Evolutionary conservation across 2,329 filamentous ascomycete species (phyloP).

Genomic region (Neofusicoccum parvum): DNA sequence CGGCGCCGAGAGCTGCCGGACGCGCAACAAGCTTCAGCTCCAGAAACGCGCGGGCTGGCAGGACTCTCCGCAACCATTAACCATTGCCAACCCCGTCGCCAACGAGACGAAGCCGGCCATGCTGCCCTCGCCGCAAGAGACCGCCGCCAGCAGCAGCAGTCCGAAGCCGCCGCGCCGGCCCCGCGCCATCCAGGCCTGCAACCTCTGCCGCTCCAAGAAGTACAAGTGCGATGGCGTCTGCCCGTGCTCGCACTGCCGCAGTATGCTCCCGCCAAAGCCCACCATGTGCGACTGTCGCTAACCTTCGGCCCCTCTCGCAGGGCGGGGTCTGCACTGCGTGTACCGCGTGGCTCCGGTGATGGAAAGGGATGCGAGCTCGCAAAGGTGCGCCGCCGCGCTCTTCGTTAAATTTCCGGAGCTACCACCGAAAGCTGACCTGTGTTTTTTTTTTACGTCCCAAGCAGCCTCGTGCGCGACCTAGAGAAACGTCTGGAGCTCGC

Average conservation of each 20-base stretch:
- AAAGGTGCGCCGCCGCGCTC: not conserved
- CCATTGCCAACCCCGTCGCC: not conserved
- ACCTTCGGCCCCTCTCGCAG: not conserved
- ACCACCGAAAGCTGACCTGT: not conserved
- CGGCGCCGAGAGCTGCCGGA: slow-evolving; percentile 3
- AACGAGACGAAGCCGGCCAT: not conserved
- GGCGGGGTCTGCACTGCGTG: slow-evolving; percentile 24
- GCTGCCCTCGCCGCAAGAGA: slow-evolving; percentile 19
- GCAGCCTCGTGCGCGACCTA: slow-evolving; percentile 40
- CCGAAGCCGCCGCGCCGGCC: slow-evolving; percentile 29
- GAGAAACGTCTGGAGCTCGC: slow-evolving; percentile 38
- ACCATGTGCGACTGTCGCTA: not conserved
- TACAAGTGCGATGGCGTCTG: slow-evolving; percentile 52
- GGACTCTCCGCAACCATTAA: not conserved
- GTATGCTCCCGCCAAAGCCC: slow-evolving; percentile 30
- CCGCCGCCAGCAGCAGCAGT: slow-evolving; percentile 19
- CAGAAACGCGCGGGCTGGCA: not conserved
- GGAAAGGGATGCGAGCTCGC: slow-evolving; percentile 7
- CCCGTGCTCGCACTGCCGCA: slow-evolving; percentile 49
- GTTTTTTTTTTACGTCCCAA: not conserved
- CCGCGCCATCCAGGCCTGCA: slow-evolving; percentile 51
- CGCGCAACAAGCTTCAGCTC: not conserved
- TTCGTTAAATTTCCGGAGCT: not conserved
- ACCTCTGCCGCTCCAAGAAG: slow-evolving; percentile 51
- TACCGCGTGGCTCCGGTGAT: slow-evolving; percentile 20